Base-by-base conservation (phyloP, 148 eudicot species). In the Rhododendron henanense region DNA sequence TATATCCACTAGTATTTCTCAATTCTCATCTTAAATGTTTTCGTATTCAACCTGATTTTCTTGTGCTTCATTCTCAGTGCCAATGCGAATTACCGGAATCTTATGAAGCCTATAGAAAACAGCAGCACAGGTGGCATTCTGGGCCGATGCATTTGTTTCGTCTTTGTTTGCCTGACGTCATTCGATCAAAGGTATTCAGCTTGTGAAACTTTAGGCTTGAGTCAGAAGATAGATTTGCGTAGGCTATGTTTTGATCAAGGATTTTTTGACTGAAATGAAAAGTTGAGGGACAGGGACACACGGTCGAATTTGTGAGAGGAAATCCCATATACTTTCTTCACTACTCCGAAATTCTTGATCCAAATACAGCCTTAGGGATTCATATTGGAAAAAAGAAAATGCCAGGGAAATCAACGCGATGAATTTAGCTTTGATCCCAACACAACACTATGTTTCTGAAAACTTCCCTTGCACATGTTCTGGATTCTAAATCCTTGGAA, bases 101-200 rank as follows among this genome's bases (percentile, higher is more conserved):
- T 37, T 97, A 95, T 87, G 99, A 97, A 91, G 99, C 99, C 45
- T 96, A 96, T 59, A 82, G 99, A 77, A 96, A 96, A 87, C 99
- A 96, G 82, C 99, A 97, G 61, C 99, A 97, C 78, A 89, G 99
- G 90, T 97, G 99, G 99, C 99, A 97, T 88, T 97, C 99, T 10
- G 99, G 99, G 65, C 99, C 99, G 5, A 97, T 97, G 99, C 99
- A 95, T 86, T 88, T 97, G 89, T 97, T 97, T 85, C 95, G 98
- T 48, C 98, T 97, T 76, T 97, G 99, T 89, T 91, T 97, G 86
- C 99, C 98, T 10, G 98, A 86, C 84, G 90, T 97, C 47, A 89
- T 95, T 86, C 83, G 83, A 88, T 89, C 99, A 79, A 94, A 95
- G 98, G 99, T 97, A 90, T 44, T 87, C n/a, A 59, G 39, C 51